Evolutionary conservation across 768 basidiomycete species (phyloP).

Genomic region (Leccinellum luteum): DNA sequence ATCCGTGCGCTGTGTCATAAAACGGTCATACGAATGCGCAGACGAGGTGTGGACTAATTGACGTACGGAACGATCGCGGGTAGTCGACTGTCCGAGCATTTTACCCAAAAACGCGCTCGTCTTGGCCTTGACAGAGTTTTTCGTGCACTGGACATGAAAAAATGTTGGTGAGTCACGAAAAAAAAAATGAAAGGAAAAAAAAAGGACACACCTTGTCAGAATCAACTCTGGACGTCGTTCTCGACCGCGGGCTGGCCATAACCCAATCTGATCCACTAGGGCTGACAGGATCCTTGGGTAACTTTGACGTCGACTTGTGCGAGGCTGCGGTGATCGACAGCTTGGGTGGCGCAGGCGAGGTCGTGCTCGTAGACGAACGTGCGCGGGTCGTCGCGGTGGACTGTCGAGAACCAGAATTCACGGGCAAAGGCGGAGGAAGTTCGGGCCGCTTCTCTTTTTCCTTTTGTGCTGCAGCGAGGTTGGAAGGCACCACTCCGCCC

Average conservation of each 20-base stretch:
- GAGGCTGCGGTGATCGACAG: constrained; percentile 35
- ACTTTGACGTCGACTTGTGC: constrained; percentile 18
- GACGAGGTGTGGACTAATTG: neutral
- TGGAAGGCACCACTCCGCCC: constrained; percentile 41
- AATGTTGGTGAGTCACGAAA: neutral
- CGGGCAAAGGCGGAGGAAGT: constrained; percentile 45
- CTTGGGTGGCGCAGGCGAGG: constrained; percentile 30
- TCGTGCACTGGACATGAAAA: constrained; percentile 31
- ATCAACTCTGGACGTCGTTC: constrained; percentile 41
- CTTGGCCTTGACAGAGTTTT: constrained; percentile 69
- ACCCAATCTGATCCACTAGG: constrained; percentile 46
- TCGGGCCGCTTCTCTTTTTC: constrained; percentile 37
- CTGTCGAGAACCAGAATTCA: constrained; percentile 26
- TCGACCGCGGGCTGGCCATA: constrained; percentile 43
- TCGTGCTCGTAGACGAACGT: constrained; percentile 43
- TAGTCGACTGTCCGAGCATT: constrained; percentile 65
- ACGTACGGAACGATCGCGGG: constrained; percentile 69
- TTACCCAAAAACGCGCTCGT: constrained; percentile 81
- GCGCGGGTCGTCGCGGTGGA: constrained; percentile 30
- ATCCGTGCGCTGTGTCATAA: constrained; percentile 54
- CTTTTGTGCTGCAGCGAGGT: constrained; percentile 28
- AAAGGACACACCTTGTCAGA: constrained; percentile 46
- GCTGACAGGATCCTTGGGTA: constrained; percentile 31
- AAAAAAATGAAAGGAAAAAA: neutral
- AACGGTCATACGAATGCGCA: constrained; percentile 15